Percentiles rank a stretch among this genome's conserved stretches.
These are phyloP conservation scores for Leucogyrophana mollusca DNA, from an alignment of 768 basidiomycete species.

Conservation along the genomic window DNA sequence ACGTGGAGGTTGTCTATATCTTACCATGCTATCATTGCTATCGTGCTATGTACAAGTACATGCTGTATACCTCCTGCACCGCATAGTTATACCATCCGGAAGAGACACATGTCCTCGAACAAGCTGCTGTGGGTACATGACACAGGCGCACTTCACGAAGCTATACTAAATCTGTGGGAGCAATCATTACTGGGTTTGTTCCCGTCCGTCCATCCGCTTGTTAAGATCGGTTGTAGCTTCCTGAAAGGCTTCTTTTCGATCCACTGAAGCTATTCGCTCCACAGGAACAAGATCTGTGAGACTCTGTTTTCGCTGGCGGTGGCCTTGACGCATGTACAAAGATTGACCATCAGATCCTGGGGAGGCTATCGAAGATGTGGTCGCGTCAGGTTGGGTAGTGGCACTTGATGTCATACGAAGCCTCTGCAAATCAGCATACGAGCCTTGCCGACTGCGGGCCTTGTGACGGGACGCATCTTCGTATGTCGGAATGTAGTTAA, in stretches of 20 bases:
- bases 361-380: conserved; percentile 13
- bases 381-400: conserved; percentile 10
- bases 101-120: not conserved
- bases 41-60: not conserved
- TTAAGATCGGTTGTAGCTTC: conserved; percentile 70
- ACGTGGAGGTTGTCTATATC: not conserved
- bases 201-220: conserved; percentile 48
- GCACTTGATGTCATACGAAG: conserved; percentile 41
- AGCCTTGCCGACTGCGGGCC: conserved; percentile 62
- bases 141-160: no score
- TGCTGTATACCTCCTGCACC: not conserved
- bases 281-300: conserved; percentile 66
- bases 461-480: conserved; percentile 45
- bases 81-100: not conserved
- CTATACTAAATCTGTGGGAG: no score
- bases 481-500: conserved; percentile 57
- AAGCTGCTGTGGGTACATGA: not conserved
- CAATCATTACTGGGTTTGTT: no score
- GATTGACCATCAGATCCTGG: conserved; percentile 35
- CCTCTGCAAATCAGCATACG: conserved; percentile 81
- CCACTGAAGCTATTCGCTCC: conserved; percentile 57
- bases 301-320: conserved; percentile 58
- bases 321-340: conserved; percentile 42
- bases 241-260: conserved; percentile 55
- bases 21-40: no score